Evolutionary conservation across 2,329 filamentous ascomycete genomes (phyloP).

Genomic region (Pleomassaria siparia): DNA sequence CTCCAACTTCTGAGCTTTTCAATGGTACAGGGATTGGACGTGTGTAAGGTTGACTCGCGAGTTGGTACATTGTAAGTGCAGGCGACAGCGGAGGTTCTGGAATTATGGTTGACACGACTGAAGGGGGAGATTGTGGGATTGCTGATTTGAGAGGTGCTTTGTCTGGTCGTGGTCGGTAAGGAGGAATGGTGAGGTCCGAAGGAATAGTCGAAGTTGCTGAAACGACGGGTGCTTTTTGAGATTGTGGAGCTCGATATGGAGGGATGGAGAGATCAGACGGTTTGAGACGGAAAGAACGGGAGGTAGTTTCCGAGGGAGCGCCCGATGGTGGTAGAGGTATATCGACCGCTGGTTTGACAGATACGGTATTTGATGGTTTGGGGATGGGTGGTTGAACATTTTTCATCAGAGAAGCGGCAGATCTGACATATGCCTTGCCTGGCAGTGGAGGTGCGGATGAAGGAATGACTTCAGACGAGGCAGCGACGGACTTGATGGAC

Average conservation of each 20-base stretch:
- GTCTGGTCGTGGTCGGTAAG: not conserved
- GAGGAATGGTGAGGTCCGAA: too few species aligned
- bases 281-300: not conserved
- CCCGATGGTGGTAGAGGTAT: not conserved
- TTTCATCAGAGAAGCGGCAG: not conserved
- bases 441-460: not conserved
- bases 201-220: not conserved
- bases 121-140: slow-evolving; percentile 7
- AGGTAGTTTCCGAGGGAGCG: not conserved
- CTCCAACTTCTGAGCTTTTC: slow-evolving; percentile 14
- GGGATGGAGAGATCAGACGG: slow-evolving; percentile 1
- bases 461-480: not conserved
- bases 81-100: slow-evolving; percentile 11
- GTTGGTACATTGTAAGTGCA: slow-evolving; percentile 7
- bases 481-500: slow-evolving; percentile 13
- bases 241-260: not conserved
- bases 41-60: slow-evolving; percentile 14
- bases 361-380: not conserved
- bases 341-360: not conserved
- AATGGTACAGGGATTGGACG: slow-evolving; percentile 33
- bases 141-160: slow-evolving; percentile 16
- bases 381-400: not conserved
- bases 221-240: not conserved
- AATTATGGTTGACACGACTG: slow-evolving; percentile 8
- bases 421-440: not conserved